A percentile compares a stretch with the other conserved stretches of the same genome.
Evolutionary conservation across 2,329 filamentous ascomycete species (phyloP).

Genomic region (Penicillium sp.): DNA sequence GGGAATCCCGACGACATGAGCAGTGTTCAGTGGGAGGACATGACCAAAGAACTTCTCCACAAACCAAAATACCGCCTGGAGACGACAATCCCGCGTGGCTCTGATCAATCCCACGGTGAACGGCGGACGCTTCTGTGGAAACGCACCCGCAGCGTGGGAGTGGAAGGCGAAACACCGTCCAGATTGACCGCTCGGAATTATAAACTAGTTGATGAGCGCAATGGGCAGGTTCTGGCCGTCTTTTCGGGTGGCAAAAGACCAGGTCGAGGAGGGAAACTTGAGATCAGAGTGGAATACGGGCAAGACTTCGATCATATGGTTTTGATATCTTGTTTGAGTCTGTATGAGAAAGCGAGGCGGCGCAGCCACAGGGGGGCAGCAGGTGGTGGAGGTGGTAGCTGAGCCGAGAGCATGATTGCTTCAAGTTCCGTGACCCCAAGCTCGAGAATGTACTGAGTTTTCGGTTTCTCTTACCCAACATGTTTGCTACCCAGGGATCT

Average conservation of each 20-base stretch:
- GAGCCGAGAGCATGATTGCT: not conserved
- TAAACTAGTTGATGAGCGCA: conserved; percentile 25
- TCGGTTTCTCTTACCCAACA: not conserved
- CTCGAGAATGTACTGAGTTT: not conserved
- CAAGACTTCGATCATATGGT: conserved; percentile 19
- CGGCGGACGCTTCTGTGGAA: conserved; percentile 30
- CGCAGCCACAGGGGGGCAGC: conserved; percentile 4
- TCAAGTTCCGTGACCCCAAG: not conserved
- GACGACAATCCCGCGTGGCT: conserved; percentile 13
- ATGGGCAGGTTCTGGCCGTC: conserved; percentile 18
- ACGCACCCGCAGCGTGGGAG: conserved; percentile 25
- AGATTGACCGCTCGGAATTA: conserved; percentile 26
- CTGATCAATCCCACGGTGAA: not conserved
- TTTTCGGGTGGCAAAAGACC: conserved; percentile 15
- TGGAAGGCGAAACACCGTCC: conserved; percentile 20
- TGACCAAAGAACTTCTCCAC: conserved; percentile 20
- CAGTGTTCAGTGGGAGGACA: conserved; percentile 29
- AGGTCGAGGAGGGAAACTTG: conserved; percentile 14
- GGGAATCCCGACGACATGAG: conserved; percentile 24
- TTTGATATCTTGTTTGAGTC: conserved; percentile 17
- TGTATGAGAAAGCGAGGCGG: conserved; percentile 18
- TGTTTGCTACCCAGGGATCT: too few relatives aligned
- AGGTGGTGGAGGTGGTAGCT: conserved; percentile 14
- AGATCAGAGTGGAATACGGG: conserved; percentile 19
- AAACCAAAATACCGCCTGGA: conserved; percentile 28